Conservation (phyloP, 1,139 yeast genomes). For the Candida tetrigidarum region DNA sequence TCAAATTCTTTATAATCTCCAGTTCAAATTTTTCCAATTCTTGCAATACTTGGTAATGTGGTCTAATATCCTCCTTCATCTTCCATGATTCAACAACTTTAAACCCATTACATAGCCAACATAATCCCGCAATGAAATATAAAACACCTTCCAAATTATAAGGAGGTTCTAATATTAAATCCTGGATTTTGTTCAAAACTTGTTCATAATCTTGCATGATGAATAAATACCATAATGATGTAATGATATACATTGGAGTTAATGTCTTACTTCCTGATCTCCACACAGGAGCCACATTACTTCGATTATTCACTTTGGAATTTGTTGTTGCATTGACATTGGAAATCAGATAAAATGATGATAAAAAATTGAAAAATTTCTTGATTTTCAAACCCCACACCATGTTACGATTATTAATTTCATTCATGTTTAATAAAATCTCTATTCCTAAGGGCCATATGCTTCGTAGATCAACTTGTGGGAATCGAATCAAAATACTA, state of each 20-base stretch:
- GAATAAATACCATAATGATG: constrained; percentile 41
- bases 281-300: constrained; percentile 39
- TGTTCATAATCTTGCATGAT: constrained; percentile 27
- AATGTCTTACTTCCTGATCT: constrained; percentile 41
- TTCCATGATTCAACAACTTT: constrained; percentile 17
- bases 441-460: constrained; percentile 65
- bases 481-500: constrained; percentile 49
- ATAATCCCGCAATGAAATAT: constrained; percentile 36
- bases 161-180: constrained; percentile 48
- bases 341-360: constrained; percentile 29
- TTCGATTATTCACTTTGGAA: constrained; percentile 11
- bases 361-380: constrained; percentile 39
- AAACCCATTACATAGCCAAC: constrained; percentile 27
- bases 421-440: constrained; percentile 23
- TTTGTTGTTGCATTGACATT: constrained; percentile 12
- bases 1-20: constrained; percentile 26
- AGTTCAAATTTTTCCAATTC: constrained; percentile 20
- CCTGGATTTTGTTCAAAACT: constrained; percentile 38
- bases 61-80: constrained; percentile 8
- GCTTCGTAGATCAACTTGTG: constrained; percentile 52
- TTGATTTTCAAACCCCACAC: constrained; percentile 25
- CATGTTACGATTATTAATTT: neutral
- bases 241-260: constrained; percentile 41
- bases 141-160: constrained; percentile 48
- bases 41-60: constrained; percentile 10